These are phyloP conservation scores for Trifolium dubium DNA, from an alignment of 306 rosid genomes.

Conservation along the genomic window DNA sequence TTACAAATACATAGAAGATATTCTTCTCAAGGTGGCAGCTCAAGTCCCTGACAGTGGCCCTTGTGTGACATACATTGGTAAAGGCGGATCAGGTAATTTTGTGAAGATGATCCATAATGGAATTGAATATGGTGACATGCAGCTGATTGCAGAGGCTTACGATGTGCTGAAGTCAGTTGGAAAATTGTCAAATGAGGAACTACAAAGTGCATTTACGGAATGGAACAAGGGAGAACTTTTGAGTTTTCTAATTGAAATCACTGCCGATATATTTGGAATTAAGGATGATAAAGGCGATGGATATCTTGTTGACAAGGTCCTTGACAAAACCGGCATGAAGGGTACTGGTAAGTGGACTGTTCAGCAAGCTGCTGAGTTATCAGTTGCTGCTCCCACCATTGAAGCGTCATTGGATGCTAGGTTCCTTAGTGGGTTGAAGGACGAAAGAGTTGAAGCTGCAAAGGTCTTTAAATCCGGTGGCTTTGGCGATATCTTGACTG, in stretches of 20 bases:
- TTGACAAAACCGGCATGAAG: conserved; percentile 97
- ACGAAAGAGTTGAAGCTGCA: conserved; percentile 86
- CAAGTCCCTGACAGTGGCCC: conserved; percentile 93
- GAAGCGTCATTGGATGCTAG: conserved; percentile 92
- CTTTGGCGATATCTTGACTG: conserved; percentile 58
- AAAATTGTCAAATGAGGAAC: conserved; percentile 84
- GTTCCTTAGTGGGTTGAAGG: conserved; percentile 92
- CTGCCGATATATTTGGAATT: conserved; percentile 86
- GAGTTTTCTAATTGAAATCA: conserved; percentile 89
- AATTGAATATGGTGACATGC: conserved; percentile 96
- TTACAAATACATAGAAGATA: conserved; percentile 82
- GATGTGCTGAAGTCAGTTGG: conserved; percentile 92
- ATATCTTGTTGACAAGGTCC: conserved; percentile 87
- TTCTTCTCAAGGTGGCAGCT: conserved; percentile 94
- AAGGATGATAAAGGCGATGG: conserved; percentile 90
- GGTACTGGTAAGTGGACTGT: conserved; percentile 98
- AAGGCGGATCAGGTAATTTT: conserved; percentile 95
- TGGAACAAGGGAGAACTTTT: conserved; percentile 96
- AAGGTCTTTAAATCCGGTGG: conserved; percentile 76
- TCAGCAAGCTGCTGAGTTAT: conserved; percentile 95
- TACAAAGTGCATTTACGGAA: conserved; percentile 67
- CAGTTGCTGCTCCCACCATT: conserved; percentile 92
- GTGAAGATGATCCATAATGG: conserved; percentile 97
- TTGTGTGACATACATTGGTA: conserved; percentile 84
- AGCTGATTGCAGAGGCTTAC: conserved; percentile 92